phyloP scores from a whole-genome alignment of 2,329 filamentous ascomycete species.

The Ascochyta pisi region DNA sequence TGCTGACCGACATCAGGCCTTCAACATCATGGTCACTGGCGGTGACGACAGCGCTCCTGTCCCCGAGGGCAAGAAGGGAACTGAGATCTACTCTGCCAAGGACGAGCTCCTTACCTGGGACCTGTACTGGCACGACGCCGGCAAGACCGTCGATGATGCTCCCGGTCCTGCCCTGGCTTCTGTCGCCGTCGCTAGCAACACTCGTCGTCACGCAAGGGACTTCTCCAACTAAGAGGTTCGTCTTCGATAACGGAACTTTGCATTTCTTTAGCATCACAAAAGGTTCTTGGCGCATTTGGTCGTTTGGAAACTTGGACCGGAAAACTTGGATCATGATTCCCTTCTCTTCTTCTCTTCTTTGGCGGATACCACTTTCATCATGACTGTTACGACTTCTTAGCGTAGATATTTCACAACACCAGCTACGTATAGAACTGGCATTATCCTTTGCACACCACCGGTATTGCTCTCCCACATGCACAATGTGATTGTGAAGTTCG shows the following conservation, averaged over 20 bases:
- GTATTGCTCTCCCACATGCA: neutral
- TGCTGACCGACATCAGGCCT: constrained; percentile 19
- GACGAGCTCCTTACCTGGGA: constrained; percentile 41
- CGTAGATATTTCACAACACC: constrained; percentile 14
- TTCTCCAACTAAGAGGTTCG: constrained; percentile 30
- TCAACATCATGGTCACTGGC: constrained; percentile 45
- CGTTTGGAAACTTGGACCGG: neutral
- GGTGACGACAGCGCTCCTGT: constrained; percentile 34
- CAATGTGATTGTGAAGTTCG: neutral
- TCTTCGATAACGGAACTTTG: neutral
- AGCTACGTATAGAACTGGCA: constrained; percentile 7
- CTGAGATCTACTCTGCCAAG: constrained; percentile 35
- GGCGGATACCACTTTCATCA: constrained; percentile 15
- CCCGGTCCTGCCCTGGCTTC: constrained; percentile 34
- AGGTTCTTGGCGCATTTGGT: constrained; percentile 5
- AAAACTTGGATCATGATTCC: constrained; percentile 1
- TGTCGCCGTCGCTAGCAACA: constrained; percentile 18
- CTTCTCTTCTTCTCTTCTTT: constrained; percentile 12
- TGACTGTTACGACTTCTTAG: constrained; percentile 11
- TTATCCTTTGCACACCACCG: neutral
- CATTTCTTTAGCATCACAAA: constrained; percentile 3
- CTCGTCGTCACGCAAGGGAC: constrained; percentile 35
- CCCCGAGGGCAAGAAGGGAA: constrained; percentile 39
- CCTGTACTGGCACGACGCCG: constrained; percentile 40
- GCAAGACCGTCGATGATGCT: constrained; percentile 28